Base-by-base conservation (phyloP, 495 filamentous ascomycete genomes). In the Ramalina intermedia region DNA sequence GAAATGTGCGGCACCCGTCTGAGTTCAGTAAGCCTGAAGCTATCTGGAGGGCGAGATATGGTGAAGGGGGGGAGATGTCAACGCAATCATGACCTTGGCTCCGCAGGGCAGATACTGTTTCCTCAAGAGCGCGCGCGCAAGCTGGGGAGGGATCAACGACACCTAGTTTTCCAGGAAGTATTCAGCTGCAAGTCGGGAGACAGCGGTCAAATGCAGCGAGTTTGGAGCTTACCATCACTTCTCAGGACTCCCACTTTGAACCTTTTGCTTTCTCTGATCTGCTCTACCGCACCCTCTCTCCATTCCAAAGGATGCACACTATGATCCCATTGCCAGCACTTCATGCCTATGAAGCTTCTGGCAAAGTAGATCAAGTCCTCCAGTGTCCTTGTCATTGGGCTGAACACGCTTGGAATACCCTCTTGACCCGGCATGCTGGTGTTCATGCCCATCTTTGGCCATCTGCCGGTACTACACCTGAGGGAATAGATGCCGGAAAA, bases 381-480 rank as follows among this genome's bases (percentile, higher is more conserved):
- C 58, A 96, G 64, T 1, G 91, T 94, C 49, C 87, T 75, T 11
- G 91, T 75, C 91, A 98, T 96, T 3, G 90, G 90, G 47, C 84
- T 90, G 63, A 89, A 96, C 20, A 94, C 85, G 58, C 81, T 85
- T 2, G 84, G 74, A 29, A 98, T 79, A 3, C 89, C 90, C 62
- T 98, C 90, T 63, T 98, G 90, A 0, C 90, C 90, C 0, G 84
- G 78, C 90, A 96, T 96, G 54, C 84, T 89, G 2, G 91, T 95
- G 36, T 72, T 69, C 52, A 86, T 82, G 6, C 90, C 91, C 37
- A 70, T 71, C 60, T 93, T 93, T 4, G 87, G 88, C 87, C 91
- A 98, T 23, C 91, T 54, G 16, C 91, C 89, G n/a, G 85, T 94
- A n/a, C 82, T 87, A 63, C 91, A 98, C 40, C 88, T 77, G 18